These are phyloP conservation scores for Madurella mycetomatis DNA, from an alignment of 2,329 filamentous ascomycete species.

Conservation along the genomic window DNA sequence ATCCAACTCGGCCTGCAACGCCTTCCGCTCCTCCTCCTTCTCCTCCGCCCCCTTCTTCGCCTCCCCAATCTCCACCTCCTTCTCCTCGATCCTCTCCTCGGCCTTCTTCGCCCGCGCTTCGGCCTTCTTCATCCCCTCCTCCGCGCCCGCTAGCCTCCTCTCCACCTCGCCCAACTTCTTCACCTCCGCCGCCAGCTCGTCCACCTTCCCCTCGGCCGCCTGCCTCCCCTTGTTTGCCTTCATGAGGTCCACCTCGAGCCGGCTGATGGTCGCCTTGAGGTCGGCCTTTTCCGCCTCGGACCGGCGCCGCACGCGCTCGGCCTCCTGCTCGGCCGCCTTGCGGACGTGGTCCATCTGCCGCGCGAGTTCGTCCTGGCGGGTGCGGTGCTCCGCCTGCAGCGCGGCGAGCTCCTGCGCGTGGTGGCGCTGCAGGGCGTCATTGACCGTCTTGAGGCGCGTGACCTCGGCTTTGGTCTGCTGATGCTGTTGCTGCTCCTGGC, in stretches of 20 bases:
- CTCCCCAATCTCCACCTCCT: constrained; percentile 16
- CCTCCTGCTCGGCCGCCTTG: constrained; percentile 46
- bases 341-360: constrained; percentile 38
- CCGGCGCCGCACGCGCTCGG: constrained; percentile 44
- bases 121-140: constrained; percentile 23
- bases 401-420: constrained; percentile 57
- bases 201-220: constrained; percentile 16
- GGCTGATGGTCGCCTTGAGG: constrained; percentile 55
- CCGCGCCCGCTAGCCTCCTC: constrained; percentile 15
- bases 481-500: constrained; percentile 52
- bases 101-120: constrained; percentile 21
- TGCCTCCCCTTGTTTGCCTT: constrained; percentile 58
- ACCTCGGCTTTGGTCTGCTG: constrained; percentile 62
- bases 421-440: constrained; percentile 64
- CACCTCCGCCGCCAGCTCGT: constrained; percentile 31
- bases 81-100: constrained; percentile 15
- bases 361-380: constrained; percentile 32
- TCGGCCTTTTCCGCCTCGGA: constrained; percentile 61
- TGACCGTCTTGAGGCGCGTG: constrained; percentile 55
- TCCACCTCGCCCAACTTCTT: constrained; percentile 37
- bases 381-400: constrained; percentile 31
- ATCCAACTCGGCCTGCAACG: constrained; percentile 69
- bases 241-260: constrained; percentile 58
- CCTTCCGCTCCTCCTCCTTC: constrained; percentile 59
- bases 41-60: constrained; percentile 36